Conservation (phyloP, 768 basidiomycete genomes). For the Auricularia sp. region DNA sequence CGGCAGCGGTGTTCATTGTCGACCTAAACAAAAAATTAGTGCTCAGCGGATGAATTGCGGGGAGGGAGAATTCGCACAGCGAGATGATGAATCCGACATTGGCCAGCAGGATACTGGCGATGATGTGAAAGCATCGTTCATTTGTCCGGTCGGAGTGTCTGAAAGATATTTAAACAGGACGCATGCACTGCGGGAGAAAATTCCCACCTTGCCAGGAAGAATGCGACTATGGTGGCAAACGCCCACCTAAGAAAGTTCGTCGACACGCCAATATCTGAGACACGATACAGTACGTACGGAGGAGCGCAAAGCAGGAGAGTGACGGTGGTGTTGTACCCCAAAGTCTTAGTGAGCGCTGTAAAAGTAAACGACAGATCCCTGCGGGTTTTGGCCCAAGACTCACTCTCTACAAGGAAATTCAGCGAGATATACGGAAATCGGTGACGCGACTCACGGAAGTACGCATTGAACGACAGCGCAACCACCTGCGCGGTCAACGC, state of each 20-base stretch:
- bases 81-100: slow-evolving; percentile 61
- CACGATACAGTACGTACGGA: slow-evolving; percentile 22
- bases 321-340: slow-evolving; percentile 55
- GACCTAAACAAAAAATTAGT: slow-evolving; percentile 34
- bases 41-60: slow-evolving; percentile 31
- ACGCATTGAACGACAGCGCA: slow-evolving; percentile 66
- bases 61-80: slow-evolving; percentile 17
- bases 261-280: background rate
- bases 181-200: slow-evolving; percentile 1
- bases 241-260: slow-evolving; percentile 27
- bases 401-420: slow-evolving; percentile 1
- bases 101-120: slow-evolving; percentile 41
- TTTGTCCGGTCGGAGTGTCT: slow-evolving; percentile 62
- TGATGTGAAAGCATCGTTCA: slow-evolving; percentile 65
- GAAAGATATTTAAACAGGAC: background rate
- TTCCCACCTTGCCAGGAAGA: slow-evolving; percentile 38
- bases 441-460: slow-evolving; percentile 35
- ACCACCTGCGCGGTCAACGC: slow-evolving; percentile 47
- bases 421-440: background rate
- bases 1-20: slow-evolving; percentile 53
- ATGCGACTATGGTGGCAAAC: slow-evolving; percentile 48
- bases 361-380: background rate
- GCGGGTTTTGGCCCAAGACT: slow-evolving; percentile 5
- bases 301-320: slow-evolving; percentile 70
- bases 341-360: slow-evolving; percentile 48